phyloP scores from a whole-genome alignment of 2,329 filamentous ascomycete species.

The Ophiostoma sp. region DNA sequence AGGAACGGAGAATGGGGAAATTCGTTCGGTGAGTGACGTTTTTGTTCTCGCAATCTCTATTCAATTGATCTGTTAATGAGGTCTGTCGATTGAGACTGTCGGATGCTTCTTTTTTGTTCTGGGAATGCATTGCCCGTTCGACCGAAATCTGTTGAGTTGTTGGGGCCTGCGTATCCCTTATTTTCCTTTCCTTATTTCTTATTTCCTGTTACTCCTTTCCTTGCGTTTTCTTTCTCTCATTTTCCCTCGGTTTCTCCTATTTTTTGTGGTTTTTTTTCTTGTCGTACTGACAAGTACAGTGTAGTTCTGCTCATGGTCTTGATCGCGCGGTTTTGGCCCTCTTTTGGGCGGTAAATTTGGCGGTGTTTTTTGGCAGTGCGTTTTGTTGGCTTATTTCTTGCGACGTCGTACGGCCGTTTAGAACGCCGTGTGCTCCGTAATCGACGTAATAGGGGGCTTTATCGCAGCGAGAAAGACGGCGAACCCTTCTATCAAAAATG shows the following conservation, averaged over 20 bases:
- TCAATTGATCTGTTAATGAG: neutral
- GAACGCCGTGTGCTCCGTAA: conserved; percentile 2
- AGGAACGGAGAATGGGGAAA: neutral
- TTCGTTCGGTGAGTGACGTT: neutral
- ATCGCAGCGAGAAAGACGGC: conserved; percentile 5
- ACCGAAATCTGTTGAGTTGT: conserved; percentile 8
- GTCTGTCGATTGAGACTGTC: neutral
- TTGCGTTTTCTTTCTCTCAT: neutral
- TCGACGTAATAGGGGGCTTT: neutral
- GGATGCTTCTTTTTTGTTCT: neutral
- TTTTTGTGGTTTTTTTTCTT: conserved; percentile 11
- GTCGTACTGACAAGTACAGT: conserved; percentile 34
- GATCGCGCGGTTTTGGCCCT: neutral
- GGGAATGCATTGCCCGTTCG: too few relatives aligned
- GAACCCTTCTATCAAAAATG: neutral
- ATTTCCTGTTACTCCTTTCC: conserved; percentile 6
- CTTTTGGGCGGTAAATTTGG: neutral
- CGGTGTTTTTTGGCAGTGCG: neutral
- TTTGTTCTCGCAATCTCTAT: neutral
- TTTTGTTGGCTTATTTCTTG: neutral
- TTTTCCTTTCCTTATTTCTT: conserved; percentile 2
- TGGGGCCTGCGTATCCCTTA: conserved; percentile 2
- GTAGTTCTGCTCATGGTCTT: conserved; percentile 32
- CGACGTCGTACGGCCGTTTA: neutral
- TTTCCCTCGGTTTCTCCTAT: conserved; percentile 20